A percentile compares a stretch with the other conserved stretches of the same genome.
phyloP scores from a whole-genome alignment of 805 yeast genomes.

The Metschnikowia dekortorum region DNA sequence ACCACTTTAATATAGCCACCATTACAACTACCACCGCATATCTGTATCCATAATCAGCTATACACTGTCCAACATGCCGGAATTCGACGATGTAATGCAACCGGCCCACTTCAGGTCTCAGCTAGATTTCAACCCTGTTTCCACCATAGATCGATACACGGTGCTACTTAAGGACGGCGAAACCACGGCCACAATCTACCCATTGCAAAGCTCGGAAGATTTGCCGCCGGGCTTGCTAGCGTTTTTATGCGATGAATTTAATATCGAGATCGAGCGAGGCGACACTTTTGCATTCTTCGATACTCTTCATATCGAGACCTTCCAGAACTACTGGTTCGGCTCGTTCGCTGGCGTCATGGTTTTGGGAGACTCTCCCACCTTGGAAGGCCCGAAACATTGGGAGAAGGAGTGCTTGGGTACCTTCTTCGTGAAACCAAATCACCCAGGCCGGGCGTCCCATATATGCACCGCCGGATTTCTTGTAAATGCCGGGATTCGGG shows the following conservation, averaged over 20 bases:
- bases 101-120: conserved; percentile 43
- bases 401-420: conserved; percentile 89
- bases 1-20: not conserved
- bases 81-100: conserved; percentile 47
- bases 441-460: conserved; percentile 90
- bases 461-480: conserved; percentile 86
- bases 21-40: not conserved
- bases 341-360: conserved; percentile 74
- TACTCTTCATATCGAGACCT: conserved; percentile 68
- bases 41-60: not conserved
- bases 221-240: conserved; percentile 76
- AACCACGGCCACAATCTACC: conserved; percentile 90
- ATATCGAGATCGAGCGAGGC: conserved; percentile 87
- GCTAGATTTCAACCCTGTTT: conserved; percentile 32
- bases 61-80: conserved; percentile 35
- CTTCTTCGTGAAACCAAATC: conserved; percentile 79
- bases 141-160: conserved; percentile 59
- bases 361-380: conserved; percentile 61
- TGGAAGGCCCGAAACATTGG: conserved; percentile 66
- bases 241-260: conserved; percentile 86
- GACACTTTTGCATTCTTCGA: conserved; percentile 86
- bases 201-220: conserved; percentile 61
- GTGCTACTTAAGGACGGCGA: conserved; percentile 82
- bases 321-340: conserved; percentile 84
- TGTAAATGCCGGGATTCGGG: conserved; percentile 89